Percentiles rank a stretch among this genome's conserved stretches.
Evolutionary conservation across 1,284 basidiomycete species (phyloP).

Genomic region (Coniferiporia weirii): DNA sequence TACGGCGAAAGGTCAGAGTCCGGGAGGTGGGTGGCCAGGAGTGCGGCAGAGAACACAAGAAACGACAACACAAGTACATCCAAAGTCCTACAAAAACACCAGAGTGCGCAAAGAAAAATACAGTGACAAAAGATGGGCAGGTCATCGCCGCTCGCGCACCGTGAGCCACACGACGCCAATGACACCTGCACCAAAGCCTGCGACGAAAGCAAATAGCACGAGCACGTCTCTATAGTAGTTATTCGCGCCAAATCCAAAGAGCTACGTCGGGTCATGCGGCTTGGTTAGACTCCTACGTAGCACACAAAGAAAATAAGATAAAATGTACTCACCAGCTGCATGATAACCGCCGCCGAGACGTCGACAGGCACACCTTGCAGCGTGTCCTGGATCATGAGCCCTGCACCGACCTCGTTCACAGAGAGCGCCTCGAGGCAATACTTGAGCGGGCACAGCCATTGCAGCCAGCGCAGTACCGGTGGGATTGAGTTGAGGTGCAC

Average conservation of each 20-base stretch:
- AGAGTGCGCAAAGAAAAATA: not conserved
- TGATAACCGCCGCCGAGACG: slow-evolving; percentile 75
- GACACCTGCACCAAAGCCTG: slow-evolving; percentile 65
- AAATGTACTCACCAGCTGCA: slow-evolving; percentile 58
- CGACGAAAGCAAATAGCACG: slow-evolving; percentile 79
- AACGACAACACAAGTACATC: too few species aligned
- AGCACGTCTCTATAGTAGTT: slow-evolving; percentile 85
- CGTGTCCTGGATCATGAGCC: slow-evolving; percentile 75
- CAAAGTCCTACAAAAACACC: not conserved
- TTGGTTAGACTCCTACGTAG: slow-evolving; percentile 27
- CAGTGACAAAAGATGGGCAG: not conserved
- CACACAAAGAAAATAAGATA: slow-evolving; percentile 69
- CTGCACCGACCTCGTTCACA: slow-evolving; percentile 85
- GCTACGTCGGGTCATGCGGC: too few species aligned
- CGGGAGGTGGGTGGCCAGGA: too few species aligned
- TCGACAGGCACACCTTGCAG: slow-evolving; percentile 78
- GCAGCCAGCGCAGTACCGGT: slow-evolving; percentile 80
- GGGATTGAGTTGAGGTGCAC: slow-evolving; percentile 78
- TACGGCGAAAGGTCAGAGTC: too few species aligned
- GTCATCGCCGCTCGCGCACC: slow-evolving; percentile 63
- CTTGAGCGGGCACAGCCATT: slow-evolving; percentile 72
- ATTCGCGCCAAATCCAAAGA: slow-evolving; percentile 25
- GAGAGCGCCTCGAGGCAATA: slow-evolving; percentile 78
- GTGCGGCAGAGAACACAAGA: too few species aligned
- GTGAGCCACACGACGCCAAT: slow-evolving; percentile 70